Conservation (phyloP, 805 yeast species). For the Sugiyamaella qingdaonensis region DNA sequence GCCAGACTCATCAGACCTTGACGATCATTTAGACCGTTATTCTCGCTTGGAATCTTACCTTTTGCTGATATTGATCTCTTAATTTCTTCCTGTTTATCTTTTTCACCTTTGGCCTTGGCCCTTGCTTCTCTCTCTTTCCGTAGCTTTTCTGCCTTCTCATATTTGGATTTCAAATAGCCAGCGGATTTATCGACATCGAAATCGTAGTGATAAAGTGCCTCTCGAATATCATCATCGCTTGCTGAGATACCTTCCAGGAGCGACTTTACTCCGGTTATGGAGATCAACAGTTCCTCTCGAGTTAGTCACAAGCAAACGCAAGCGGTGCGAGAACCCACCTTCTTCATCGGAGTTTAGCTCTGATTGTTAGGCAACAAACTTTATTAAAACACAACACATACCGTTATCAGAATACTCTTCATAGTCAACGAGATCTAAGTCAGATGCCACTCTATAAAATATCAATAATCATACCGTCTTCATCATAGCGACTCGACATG, state of each 20-base stretch:
- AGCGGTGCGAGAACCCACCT: constrained; percentile 14
- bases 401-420: constrained; percentile 19
- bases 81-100: neutral
- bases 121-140: constrained; percentile 6
- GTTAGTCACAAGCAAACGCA: neutral
- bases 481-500: constrained; percentile 9
- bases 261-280: constrained; percentile 22
- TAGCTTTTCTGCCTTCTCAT: constrained; percentile 20
- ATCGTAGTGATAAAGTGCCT: constrained; percentile 56
- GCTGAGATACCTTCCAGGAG: constrained; percentile 36
- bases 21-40: neutral
- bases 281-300: constrained; percentile 23
- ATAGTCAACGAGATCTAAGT: constrained; percentile 9
- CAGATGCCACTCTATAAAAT: neutral
- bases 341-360: constrained; percentile 28
- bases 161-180: constrained; percentile 38
- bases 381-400: constrained; percentile 19
- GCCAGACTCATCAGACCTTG: constrained; percentile 16
- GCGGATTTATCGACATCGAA: constrained; percentile 51
- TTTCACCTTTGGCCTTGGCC: constrained; percentile 8
- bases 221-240: constrained; percentile 50
- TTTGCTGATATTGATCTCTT: neutral
- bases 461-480: constrained; percentile 7
- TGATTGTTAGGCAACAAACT: constrained; percentile 3
- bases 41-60: neutral